Evolutionary conservation across 306 rosid species (phyloP).

Genomic region (Vigna angularis): DNA sequence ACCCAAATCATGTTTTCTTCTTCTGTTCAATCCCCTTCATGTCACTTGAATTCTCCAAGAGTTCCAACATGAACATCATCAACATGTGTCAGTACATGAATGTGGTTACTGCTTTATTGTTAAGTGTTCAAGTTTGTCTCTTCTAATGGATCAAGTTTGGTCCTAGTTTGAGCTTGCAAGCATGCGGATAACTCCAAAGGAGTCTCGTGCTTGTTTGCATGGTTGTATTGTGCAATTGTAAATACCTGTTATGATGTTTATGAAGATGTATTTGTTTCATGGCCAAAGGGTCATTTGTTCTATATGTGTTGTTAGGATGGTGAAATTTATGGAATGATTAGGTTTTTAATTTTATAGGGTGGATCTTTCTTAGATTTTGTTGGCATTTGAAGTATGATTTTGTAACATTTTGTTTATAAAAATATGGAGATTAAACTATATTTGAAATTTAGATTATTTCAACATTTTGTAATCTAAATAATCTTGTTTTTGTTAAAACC

Average conservation of each 20-base stretch:
- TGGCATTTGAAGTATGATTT: background rate
- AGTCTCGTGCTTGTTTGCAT: slow-evolving; percentile 37
- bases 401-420: background rate
- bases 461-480: no score
- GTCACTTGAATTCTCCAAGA: slow-evolving; percentile 42
- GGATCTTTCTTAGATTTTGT: background rate
- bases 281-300: slow-evolving; percentile 51
- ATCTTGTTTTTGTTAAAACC: no score
- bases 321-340: slow-evolving; percentile 9
- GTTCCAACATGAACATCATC: slow-evolving; percentile 43
- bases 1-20: slow-evolving; percentile 53
- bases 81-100: slow-evolving; percentile 16
- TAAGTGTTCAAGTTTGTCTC: slow-evolving; percentile 22
- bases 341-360: background rate
- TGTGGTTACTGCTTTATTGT: slow-evolving; percentile 13
- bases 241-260: slow-evolving; percentile 45
- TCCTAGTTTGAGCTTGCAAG: slow-evolving; percentile 30
- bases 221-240: slow-evolving; percentile 49
- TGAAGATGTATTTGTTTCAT: slow-evolving; percentile 4
- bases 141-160: slow-evolving; percentile 9
- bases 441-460: no score
- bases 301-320: background rate
- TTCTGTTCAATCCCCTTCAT: slow-evolving; percentile 61
- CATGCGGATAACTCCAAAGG: slow-evolving; percentile 52
- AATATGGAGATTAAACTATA: background rate